Conservation (phyloP, 2,329 filamentous ascomycete genomes). For the Xylaria sp. region DNA sequence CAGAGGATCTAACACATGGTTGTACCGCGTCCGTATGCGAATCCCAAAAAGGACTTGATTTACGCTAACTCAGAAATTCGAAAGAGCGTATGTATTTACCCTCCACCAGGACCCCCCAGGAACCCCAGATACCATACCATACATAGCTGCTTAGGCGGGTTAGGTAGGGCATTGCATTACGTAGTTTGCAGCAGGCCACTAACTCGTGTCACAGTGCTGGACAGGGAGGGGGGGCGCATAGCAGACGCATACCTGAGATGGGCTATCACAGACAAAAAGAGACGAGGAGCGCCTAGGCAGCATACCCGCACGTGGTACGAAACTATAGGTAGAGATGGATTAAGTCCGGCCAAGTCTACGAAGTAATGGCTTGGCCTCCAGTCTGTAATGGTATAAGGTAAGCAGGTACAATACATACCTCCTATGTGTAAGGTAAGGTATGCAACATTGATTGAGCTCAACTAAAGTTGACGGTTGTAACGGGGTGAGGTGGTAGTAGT, state of each 20-base stretch:
- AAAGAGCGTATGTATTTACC: not conserved
- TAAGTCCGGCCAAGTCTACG: no score
- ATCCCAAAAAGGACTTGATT: constrained; percentile 17
- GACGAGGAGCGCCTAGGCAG: constrained; percentile 4
- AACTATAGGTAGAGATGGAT: constrained; percentile 15
- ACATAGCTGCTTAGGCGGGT: not conserved
- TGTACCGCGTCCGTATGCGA: constrained; percentile 18
- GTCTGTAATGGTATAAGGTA: not conserved
- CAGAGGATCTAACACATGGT: constrained; percentile 26
- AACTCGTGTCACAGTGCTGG: not conserved
- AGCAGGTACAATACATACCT: no score
- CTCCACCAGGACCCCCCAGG: not conserved
- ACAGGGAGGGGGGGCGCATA: not conserved
- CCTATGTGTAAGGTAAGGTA: not conserved
- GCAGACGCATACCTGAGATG: not conserved
- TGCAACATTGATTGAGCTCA: not conserved
- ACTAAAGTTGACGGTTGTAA: not conserved
- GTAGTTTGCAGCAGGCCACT: not conserved
- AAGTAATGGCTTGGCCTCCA: not conserved
- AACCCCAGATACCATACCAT: not conserved
- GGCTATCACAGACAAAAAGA: not conserved
- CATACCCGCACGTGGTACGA: constrained; percentile 19
- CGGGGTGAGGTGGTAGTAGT: no score
- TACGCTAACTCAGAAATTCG: not conserved
- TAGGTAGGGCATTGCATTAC: not conserved